These are phyloP conservation scores for Chalciporus sp. DNA, from an alignment of 1,284 basidiomycete species.

Conservation along the genomic window DNA sequence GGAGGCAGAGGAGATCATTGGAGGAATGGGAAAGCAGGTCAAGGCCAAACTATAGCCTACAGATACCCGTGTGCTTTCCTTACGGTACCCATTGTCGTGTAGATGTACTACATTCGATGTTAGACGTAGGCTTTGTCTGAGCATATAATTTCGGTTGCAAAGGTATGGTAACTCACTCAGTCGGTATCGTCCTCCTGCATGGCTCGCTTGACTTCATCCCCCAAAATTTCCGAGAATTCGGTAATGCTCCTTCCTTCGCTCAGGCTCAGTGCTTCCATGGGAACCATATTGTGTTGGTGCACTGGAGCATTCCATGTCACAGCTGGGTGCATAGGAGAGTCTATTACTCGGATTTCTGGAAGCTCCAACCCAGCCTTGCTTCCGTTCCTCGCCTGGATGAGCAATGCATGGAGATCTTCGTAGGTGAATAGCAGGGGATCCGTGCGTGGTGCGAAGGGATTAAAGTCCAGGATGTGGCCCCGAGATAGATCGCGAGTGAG, in stretches of 20 bases:
- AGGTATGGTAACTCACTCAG: neutral
- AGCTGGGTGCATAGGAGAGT: slow-evolving; percentile 69
- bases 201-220: slow-evolving; percentile 54
- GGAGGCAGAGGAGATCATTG: slow-evolving; percentile 77
- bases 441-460: slow-evolving; percentile 84
- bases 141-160: too few species aligned
- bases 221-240: slow-evolving; percentile 74
- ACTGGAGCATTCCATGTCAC: slow-evolving; percentile 69
- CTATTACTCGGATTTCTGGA: slow-evolving; percentile 70
- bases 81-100: neutral
- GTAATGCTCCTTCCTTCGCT: slow-evolving; percentile 71
- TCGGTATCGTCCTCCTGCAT: slow-evolving; percentile 27
- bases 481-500: slow-evolving; percentile 77
- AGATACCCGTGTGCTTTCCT: slow-evolving; percentile 2
- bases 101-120: neutral
- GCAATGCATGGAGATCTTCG: slow-evolving; percentile 65
- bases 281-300: slow-evolving; percentile 91
- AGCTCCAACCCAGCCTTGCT: slow-evolving; percentile 14
- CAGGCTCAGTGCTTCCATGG: slow-evolving; percentile 82
- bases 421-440: slow-evolving; percentile 88
- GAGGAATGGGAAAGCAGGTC: slow-evolving; percentile 46
- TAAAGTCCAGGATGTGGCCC: slow-evolving; percentile 88
- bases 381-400: slow-evolving; percentile 11
- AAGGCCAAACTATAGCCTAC: slow-evolving; percentile 47
- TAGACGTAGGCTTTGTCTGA: neutral